Percentiles rank a stretch among this genome's conserved stretches.
phyloP scores from a whole-genome alignment of 208 protist species.

The Porcisia hertigi region DNA sequence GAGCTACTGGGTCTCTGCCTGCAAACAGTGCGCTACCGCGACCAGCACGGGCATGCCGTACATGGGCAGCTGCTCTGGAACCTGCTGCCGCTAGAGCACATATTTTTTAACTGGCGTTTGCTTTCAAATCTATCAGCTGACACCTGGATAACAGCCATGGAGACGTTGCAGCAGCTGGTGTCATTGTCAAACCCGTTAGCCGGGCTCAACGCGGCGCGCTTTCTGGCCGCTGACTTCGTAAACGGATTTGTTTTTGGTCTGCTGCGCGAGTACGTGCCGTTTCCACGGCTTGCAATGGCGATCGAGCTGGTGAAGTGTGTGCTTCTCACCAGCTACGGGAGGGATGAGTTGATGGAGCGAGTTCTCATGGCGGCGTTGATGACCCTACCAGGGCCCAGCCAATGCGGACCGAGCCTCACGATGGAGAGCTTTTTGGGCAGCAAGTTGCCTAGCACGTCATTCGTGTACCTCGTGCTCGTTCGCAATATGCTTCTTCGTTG shows the following conservation, averaged over 20 bases:
- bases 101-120: slow-evolving; percentile 70
- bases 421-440: slow-evolving; percentile 42
- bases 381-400: slow-evolving; percentile 33
- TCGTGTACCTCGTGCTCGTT: slow-evolving; percentile 47
- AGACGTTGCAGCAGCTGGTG: slow-evolving; percentile 37
- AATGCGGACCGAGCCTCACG: slow-evolving; percentile 9
- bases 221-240: slow-evolving; percentile 51
- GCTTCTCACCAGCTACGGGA: slow-evolving; percentile 26
- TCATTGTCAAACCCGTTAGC: slow-evolving; percentile 35
- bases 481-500: slow-evolving; percentile 55
- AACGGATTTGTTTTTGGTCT: slow-evolving; percentile 70
- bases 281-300: slow-evolving; percentile 36
- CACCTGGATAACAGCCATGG: slow-evolving; percentile 26
- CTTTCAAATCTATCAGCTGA: slow-evolving; percentile 35
- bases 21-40: slow-evolving; percentile 16
- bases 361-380: slow-evolving; percentile 42
- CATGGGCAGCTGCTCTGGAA: slow-evolving; percentile 18
- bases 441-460: slow-evolving; percentile 35
- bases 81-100: slow-evolving; percentile 36
- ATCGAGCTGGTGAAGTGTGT: slow-evolving; percentile 33
- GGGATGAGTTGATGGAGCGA: slow-evolving; percentile 39
- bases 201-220: slow-evolving; percentile 52
- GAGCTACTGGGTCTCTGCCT: slow-evolving; percentile 30
- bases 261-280: slow-evolving; percentile 48
- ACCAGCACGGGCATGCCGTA: slow-evolving; percentile 8